These are phyloP conservation scores for Exobasidium rhododendri DNA, from an alignment of 1,284 basidiomycete genomes.

Conservation along the genomic window DNA sequence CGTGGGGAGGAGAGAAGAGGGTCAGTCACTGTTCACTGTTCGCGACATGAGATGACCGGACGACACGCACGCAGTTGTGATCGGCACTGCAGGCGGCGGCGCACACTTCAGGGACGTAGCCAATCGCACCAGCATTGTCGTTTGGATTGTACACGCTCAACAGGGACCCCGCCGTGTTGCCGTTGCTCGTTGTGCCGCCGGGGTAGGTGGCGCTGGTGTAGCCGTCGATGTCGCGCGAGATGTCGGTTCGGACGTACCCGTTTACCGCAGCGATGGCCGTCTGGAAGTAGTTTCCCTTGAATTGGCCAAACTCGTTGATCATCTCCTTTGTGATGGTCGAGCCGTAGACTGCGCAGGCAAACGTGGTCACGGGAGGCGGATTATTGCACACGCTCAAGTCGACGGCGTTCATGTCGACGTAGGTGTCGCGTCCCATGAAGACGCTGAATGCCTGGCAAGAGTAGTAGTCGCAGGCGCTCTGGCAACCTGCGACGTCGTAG, in stretches of 20 bases:
- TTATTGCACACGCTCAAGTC: constrained; percentile 14
- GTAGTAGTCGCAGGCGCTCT: constrained; percentile 3
- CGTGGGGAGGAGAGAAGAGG: too few species aligned
- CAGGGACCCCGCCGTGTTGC: neutral
- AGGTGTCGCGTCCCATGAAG: constrained; percentile 4
- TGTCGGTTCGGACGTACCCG: constrained; percentile 6
- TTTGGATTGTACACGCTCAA: neutral
- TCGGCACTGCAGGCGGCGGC: neutral
- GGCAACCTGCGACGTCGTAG: neutral
- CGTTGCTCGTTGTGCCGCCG: constrained; percentile 3
- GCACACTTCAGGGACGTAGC: neutral
- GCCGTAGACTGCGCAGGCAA: constrained; percentile 7
- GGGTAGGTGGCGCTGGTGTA: constrained; percentile 1
- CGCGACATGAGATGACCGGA: too few species aligned
- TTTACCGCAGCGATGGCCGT: constrained; percentile 10
- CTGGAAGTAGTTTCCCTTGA: constrained; percentile 9
- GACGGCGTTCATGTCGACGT: neutral
- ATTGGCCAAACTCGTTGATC: neutral
- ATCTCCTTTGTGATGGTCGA: neutral
- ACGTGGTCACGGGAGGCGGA: neutral
- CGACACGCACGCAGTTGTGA: neutral
- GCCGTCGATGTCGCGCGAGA: constrained; percentile 1
- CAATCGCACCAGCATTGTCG: constrained; percentile 1
- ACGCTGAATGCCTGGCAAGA: constrained; percentile 10
- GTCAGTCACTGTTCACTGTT: too few species aligned